phyloP scores from a whole-genome alignment of 202 grass and related monocot genomes.

The Alloteropsis angusta region DNA sequence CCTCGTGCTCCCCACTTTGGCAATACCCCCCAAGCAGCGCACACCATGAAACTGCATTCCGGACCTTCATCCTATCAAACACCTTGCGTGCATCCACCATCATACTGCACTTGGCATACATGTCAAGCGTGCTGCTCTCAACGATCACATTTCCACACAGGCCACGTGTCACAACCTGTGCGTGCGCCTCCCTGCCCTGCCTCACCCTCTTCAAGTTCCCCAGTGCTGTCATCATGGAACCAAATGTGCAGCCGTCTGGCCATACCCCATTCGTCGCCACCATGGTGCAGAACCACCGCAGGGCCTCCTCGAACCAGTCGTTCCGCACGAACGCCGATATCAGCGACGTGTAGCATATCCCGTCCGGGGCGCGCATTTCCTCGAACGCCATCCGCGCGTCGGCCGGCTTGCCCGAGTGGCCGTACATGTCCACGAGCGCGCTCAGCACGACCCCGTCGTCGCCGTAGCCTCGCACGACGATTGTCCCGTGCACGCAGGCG shows the following conservation, averaged over 20 bases:
- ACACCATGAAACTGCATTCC: constrained; percentile 69
- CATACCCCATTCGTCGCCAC: background rate
- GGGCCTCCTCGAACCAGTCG: constrained; percentile 47
- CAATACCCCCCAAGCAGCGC: constrained; percentile 67
- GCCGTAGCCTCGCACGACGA: constrained; percentile 36
- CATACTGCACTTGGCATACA: constrained; percentile 67
- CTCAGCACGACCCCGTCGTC: constrained; percentile 52
- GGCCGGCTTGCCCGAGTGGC: constrained; percentile 16
- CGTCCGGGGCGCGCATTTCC: constrained; percentile 59
- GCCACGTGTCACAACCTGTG: constrained; percentile 38
- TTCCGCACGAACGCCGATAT: constrained; percentile 67
- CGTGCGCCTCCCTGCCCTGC: constrained; percentile 55
- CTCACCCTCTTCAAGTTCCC: constrained; percentile 49
- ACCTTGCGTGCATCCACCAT: constrained; percentile 54
- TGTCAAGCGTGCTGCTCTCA: constrained; percentile 72
- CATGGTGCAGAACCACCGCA: constrained; percentile 45
- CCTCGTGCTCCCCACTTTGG: constrained; percentile 31
- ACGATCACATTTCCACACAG: constrained; percentile 57
- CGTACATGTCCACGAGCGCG: constrained; percentile 70
- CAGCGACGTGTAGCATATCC: constrained; percentile 73
- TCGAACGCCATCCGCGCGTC: constrained; percentile 49
- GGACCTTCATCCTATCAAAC: constrained; percentile 54
- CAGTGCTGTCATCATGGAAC: constrained; percentile 54
- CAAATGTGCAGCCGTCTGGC: constrained; percentile 63
- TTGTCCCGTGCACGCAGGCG: constrained; percentile 51